phyloP scores from a whole-genome alignment of 306 rosid genomes.

The Vicia villosa region DNA sequence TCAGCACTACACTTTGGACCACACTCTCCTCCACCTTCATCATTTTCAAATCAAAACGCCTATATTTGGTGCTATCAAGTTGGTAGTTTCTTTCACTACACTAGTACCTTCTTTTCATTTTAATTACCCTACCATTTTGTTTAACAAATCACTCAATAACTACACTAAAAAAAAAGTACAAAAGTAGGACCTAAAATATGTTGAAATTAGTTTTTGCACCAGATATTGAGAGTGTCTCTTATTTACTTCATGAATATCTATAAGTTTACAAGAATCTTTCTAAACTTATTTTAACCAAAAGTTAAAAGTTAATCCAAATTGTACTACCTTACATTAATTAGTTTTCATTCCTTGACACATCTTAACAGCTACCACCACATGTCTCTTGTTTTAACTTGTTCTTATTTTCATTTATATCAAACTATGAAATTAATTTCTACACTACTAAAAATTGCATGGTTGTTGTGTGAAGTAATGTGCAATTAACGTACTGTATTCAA shows the following conservation, averaged over 20 bases:
- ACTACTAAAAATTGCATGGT: constrained; percentile 49
- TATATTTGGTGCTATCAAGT: constrained; percentile 16
- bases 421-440: constrained; percentile 13
- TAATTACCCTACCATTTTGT: constrained; percentile 1
- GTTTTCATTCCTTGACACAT: neutral
- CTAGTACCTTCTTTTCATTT: constrained; percentile 24
- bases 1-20: constrained; percentile 38
- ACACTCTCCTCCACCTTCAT: neutral
- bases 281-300: neutral
- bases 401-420: neutral
- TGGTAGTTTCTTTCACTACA: constrained; percentile 1
- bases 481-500: constrained; percentile 62
- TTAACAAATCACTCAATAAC: constrained; percentile 4
- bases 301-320: constrained; percentile 4
- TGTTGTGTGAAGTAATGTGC: constrained; percentile 66
- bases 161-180: constrained; percentile 20
- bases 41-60: neutral
- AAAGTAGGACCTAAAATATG: neutral
- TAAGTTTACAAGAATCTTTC: neutral
- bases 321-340: neutral
- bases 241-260: neutral
- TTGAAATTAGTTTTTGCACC: neutral
- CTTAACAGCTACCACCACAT: neutral
- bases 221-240: neutral
- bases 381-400: constrained; percentile 23